These are phyloP conservation scores for Monosporascus sp. DNA, from an alignment of 2,329 filamentous ascomycete species.

Conservation along the genomic window DNA sequence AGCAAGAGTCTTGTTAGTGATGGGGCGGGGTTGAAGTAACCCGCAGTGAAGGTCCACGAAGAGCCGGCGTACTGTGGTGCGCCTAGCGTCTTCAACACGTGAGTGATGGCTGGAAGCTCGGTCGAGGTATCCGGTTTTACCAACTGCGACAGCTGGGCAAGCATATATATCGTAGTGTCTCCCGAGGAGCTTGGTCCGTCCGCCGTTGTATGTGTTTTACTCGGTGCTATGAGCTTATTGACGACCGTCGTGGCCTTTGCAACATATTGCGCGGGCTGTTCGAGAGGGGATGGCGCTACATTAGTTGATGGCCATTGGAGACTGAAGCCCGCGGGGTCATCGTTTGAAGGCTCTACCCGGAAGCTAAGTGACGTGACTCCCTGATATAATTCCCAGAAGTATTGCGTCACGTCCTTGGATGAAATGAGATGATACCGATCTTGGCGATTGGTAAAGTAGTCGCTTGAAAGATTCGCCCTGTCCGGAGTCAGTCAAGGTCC, in stretches of 20 bases:
- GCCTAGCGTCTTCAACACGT: constrained; percentile 65
- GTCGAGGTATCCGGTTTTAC: constrained; percentile 77
- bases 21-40: constrained; percentile 96
- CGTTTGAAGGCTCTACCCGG: constrained; percentile 58
- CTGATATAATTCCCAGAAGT: constrained; percentile 73
- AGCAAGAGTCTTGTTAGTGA: constrained; percentile 76
- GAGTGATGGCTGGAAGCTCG: constrained; percentile 76
- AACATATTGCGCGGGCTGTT: constrained; percentile 65
- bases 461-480: constrained; percentile 77
- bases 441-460: constrained; percentile 95
- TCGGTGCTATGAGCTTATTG: constrained; percentile 57
- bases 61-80: constrained; percentile 59
- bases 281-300: constrained; percentile 67
- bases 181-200: constrained; percentile 12
- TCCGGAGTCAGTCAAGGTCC: constrained; percentile 10
- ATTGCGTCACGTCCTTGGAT: constrained; percentile 72
- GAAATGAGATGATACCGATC: constrained; percentile 92
- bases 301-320: constrained; percentile 73
- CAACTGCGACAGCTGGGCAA: constrained; percentile 83
- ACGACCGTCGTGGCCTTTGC: constrained; percentile 62
- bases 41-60: constrained; percentile 93
- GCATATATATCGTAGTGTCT: constrained; percentile 76
- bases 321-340: constrained; percentile 50
- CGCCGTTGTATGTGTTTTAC: constrained; percentile 26
- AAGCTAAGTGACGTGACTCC: constrained; percentile 79